Conservation (phyloP, 169 alveolate species). For the Plasmodium chabaudi region DNA sequence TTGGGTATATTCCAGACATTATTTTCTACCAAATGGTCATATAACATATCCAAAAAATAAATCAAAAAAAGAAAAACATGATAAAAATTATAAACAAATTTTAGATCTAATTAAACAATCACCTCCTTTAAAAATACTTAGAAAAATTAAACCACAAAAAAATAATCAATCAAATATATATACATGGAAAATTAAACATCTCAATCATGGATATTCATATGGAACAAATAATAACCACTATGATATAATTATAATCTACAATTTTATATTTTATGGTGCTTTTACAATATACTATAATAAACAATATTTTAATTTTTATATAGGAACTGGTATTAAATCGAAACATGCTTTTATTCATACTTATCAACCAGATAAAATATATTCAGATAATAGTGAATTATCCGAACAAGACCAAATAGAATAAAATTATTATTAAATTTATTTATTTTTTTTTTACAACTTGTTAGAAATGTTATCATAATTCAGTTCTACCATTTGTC, state of each 20-base stretch:
- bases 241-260: conserved; percentile 46
- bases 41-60: conserved; percentile 22
- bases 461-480: not conserved
- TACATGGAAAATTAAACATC: conserved; percentile 50
- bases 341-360: conserved; percentile 51
- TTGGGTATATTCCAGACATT: conserved; percentile 53
- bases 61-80: conserved; percentile 6
- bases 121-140: conserved; percentile 38
- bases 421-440: conserved; percentile 8
- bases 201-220: conserved; percentile 38
- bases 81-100: conserved; percentile 7
- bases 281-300: conserved; percentile 49
- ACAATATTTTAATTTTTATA: conserved; percentile 47
- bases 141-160: conserved; percentile 23
- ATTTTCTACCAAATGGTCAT: conserved; percentile 59
- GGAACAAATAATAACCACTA: conserved; percentile 33
- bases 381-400: conserved; percentile 64
- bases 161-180: not conserved
- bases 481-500: not conserved
- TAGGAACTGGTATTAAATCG: conserved; percentile 59
- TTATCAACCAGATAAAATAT: conserved; percentile 36
- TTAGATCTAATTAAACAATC: conserved; percentile 10
- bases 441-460: not conserved
- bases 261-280: conserved; percentile 45
- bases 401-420: conserved; percentile 44